A percentile compares a stretch with the other conserved stretches of the same genome.
Conservation (phyloP, 805 yeast genomes). For the Zygoascus tannicola region DNA sequence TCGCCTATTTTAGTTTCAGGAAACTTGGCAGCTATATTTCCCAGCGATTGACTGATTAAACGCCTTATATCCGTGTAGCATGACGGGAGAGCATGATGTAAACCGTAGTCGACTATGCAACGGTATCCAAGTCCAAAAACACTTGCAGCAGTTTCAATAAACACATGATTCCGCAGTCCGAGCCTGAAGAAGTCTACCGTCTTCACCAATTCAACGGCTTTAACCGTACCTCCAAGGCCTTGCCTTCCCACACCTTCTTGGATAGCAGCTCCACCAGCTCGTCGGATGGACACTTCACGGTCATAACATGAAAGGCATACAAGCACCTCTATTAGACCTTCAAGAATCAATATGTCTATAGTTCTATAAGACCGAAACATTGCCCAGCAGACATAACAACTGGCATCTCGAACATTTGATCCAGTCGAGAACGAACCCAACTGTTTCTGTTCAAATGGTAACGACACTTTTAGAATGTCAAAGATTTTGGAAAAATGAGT, state of each 20-base stretch:
- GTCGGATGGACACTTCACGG: slow-evolving; percentile 58
- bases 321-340: slow-evolving; percentile 30
- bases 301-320: slow-evolving; percentile 57
- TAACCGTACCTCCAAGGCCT: slow-evolving; percentile 27
- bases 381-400: slow-evolving; percentile 83
- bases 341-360: slow-evolving; percentile 12
- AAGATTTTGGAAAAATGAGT: background rate
- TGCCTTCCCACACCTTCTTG: slow-evolving; percentile 81
- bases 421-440: slow-evolving; percentile 48
- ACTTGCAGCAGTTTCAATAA: slow-evolving; percentile 28
- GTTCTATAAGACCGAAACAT: slow-evolving; percentile 36
- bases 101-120: slow-evolving; percentile 24
- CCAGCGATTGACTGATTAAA: too few relatives aligned
- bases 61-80: slow-evolving; percentile 37
- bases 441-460: slow-evolving; percentile 50
- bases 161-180: slow-evolving; percentile 37
- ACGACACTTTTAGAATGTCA: slow-evolving; percentile 34
- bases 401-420: slow-evolving; percentile 68
- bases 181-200: slow-evolving; percentile 43
- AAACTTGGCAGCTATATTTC: too few relatives aligned
- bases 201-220: slow-evolving; percentile 41
- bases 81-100: slow-evolving; percentile 28
- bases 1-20: too few relatives aligned
- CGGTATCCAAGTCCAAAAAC: slow-evolving; percentile 15
- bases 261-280: slow-evolving; percentile 78